phyloP scores from a whole-genome alignment of 768 basidiomycete genomes.

The Tricholoma saponaceum region DNA sequence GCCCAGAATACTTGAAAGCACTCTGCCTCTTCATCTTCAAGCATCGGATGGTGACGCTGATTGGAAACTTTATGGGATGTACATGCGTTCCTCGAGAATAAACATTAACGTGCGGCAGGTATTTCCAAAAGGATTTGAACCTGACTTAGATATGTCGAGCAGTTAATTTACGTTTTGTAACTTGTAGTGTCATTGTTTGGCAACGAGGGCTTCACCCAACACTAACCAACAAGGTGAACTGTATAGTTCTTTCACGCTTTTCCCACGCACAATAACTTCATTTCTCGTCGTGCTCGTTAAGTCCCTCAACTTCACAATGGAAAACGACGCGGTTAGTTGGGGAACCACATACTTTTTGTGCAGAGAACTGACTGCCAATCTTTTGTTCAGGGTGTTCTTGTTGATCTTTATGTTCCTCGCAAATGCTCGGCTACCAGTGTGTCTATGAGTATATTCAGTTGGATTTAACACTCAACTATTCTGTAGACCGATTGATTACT shows the following conservation, averaged over 20 bases:
- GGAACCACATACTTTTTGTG: background rate
- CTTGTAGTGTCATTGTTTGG: background rate
- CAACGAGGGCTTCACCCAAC: background rate
- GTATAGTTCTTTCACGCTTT: constrained; percentile 32
- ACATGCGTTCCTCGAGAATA: constrained; percentile 68
- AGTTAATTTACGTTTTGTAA: too few relatives aligned
- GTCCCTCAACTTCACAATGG: constrained; percentile 46
- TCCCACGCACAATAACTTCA: constrained; percentile 30
- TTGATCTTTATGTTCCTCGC: constrained; percentile 99
- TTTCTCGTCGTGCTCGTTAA: constrained; percentile 18
- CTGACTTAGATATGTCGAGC: constrained; percentile 11
- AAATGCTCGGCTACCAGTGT: constrained; percentile 97
- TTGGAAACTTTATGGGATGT: constrained; percentile 63
- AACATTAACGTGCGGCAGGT: constrained; percentile 93
- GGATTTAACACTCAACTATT: constrained; percentile 1
- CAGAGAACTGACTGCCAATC: background rate
- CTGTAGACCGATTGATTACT: constrained; percentile 91
- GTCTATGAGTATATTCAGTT: constrained; percentile 27
- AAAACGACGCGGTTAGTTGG: constrained; percentile 81
- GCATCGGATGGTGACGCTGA: constrained; percentile 26
- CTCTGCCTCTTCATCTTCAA: constrained; percentile 61
- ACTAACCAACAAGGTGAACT: constrained; percentile 16
- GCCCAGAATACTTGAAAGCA: constrained; percentile 81
- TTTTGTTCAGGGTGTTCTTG: constrained; percentile 79
- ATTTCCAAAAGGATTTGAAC: constrained; percentile 67